A percentile compares a stretch with the other conserved stretches of the same genome.
These are phyloP conservation scores for Cytospora chrysosperma DNA, from an alignment of 2,329 filamentous ascomycete genomes.

Conservation along the genomic window DNA sequence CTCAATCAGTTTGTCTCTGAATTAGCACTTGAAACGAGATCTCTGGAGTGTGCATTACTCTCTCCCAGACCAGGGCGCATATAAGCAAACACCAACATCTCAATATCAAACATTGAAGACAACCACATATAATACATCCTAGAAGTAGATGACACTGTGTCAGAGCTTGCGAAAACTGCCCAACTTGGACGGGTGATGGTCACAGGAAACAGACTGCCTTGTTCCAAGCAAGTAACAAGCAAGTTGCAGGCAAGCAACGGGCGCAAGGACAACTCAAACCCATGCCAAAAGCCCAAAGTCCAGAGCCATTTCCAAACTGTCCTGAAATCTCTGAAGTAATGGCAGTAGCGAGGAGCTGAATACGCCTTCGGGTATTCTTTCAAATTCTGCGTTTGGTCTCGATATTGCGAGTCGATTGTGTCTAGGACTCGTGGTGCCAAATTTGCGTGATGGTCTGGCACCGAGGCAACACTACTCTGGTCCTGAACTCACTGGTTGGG, in stretches of 20 bases:
- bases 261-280: neutral
- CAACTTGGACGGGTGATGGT: neutral
- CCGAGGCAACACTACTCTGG: too few relatives aligned
- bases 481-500: too few relatives aligned
- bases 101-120: neutral
- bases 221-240: neutral
- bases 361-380: too few relatives aligned
- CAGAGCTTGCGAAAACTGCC: neutral
- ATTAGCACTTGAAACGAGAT: neutral
- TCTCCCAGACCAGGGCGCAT: too few relatives aligned
- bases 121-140: too few relatives aligned
- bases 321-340: too few relatives aligned
- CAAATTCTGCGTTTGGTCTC: too few relatives aligned
- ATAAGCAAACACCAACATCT: conserved; percentile 5
- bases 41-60: too few relatives aligned
- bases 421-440: too few relatives aligned
- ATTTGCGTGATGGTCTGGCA: too few relatives aligned
- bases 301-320: neutral
- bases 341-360: too few relatives aligned
- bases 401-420: too few relatives aligned
- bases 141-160: neutral
- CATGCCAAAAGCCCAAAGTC: neutral
- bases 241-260: neutral
- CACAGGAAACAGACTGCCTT: neutral
- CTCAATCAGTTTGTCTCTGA: neutral